Evolutionary conservation across 1,284 basidiomycete genomes (phyloP).

Genomic region (Cerioporus squamosus): DNA sequence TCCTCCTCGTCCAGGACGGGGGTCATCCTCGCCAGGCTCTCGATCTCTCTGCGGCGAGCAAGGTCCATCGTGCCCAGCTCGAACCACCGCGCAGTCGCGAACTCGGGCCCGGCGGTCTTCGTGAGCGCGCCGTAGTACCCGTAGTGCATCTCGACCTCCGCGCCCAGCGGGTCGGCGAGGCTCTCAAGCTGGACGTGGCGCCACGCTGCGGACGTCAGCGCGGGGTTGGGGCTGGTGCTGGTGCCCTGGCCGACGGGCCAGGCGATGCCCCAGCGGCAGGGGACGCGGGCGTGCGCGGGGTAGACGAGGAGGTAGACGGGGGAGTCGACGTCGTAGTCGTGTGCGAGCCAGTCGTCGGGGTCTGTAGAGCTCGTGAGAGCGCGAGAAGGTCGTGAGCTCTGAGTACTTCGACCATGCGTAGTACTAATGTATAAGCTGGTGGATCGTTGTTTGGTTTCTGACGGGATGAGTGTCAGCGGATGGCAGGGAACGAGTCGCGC

Average conservation of each 20-base stretch:
- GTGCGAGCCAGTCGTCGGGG: conserved; percentile 27
- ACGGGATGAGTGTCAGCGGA: too few species aligned
- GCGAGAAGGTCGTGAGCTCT: conserved; percentile 2
- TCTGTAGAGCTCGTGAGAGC: background rate
- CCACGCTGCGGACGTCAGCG: conserved; percentile 7
- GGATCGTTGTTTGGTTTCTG: too few species aligned
- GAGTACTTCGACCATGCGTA: conserved; percentile 10
- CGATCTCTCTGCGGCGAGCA: conserved; percentile 10
- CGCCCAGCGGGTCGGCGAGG: conserved; percentile 12
- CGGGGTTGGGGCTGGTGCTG: background rate
- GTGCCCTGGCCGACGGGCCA: conserved; percentile 14
- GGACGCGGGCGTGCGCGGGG: background rate
- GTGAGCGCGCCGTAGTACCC: conserved; percentile 23
- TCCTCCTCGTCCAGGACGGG: background rate
- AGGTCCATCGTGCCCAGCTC: conserved; percentile 13
- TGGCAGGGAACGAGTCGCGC: too few species aligned
- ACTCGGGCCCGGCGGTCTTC: conserved; percentile 17
- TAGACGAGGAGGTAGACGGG: conserved; percentile 22
- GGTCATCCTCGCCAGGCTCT: conserved; percentile 13
- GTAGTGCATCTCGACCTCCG: conserved; percentile 15
- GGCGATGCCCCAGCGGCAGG: conserved; percentile 18
- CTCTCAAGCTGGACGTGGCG: conserved; percentile 21
- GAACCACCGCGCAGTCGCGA: conserved; percentile 13
- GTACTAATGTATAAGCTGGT: background rate
- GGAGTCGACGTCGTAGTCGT: conserved; percentile 18